Percentiles rank a stretch among this genome's conserved stretches.
Evolutionary conservation across 179 eudicot genomes (phyloP).

Genomic region (Beta corolliflora): DNA sequence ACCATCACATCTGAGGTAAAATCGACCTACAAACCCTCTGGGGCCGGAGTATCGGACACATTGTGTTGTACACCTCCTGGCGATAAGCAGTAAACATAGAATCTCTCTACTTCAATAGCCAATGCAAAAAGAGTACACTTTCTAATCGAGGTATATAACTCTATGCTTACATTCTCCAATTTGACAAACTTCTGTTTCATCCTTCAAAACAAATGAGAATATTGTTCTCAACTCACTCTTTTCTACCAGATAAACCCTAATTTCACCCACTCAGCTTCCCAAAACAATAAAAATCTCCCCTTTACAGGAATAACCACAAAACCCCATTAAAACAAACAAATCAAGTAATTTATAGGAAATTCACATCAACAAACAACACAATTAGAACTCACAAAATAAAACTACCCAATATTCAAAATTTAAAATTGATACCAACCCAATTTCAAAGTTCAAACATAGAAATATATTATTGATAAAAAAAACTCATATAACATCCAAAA

Average conservation of each 20-base stretch:
- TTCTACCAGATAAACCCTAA: conserved; percentile 20
- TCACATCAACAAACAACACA: background rate
- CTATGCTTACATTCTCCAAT: background rate
- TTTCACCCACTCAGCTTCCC: background rate
- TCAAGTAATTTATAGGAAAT: background rate
- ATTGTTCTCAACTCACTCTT: too few relatives aligned
- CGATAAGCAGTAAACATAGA: background rate
- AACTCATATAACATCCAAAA: background rate
- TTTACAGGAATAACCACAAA: background rate
- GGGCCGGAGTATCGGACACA: background rate
- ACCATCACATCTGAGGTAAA: background rate
- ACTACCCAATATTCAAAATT: conserved; percentile 1
- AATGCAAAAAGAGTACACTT: background rate
- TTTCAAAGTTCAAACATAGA: background rate
- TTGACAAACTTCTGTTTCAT: background rate
- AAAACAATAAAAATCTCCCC: background rate
- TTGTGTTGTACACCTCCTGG: too few relatives aligned
- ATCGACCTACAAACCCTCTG: background rate
- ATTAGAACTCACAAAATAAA: too few relatives aligned
- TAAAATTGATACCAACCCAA: conserved; percentile 3
- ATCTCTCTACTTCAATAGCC: background rate
- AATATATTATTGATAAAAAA: background rate
- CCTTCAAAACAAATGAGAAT: background rate
- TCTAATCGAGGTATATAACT: background rate
- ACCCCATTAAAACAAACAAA: background rate